Evolutionary conservation across 371 early-diverging fungal species (phyloP), one percentile per base, ranked within the genome.

Genomic region (Mortierella sp.): DNA sequence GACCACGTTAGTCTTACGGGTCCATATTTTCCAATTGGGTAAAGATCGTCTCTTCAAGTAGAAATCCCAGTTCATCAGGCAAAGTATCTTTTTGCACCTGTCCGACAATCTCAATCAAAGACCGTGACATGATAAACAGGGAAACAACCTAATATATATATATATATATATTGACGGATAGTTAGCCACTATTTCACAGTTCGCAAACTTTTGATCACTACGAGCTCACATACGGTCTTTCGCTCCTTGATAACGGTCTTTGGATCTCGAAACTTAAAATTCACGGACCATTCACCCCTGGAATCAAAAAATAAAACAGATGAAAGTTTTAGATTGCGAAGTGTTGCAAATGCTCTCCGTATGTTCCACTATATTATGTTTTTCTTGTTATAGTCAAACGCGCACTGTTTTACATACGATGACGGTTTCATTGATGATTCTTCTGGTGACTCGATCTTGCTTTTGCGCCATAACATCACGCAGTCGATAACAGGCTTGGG

Each of bases 41-140:
- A 82, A 98, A 98, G 28, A 96, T 94, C 55, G 97, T 91, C 74
- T 96, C 96, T 82, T 98, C 99, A 38, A 98, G 85, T 63, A 94
- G 93, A 47, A 90, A 91, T 1, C 96, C 98, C n/a, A 96, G 85
- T 50, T 96, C 96, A 43, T 95, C 93, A 5, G 93, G 91, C 36
- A 97, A 68, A 0, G 93, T 89, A 33, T 92, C 91, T 8, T 92
- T 86, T 43, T 91, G 90, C 11, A 96, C 86, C 45, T 92, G 88
- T 52, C 87, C 87, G 3, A 97, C 91, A 59, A 98, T 93, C 70
- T 94, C 96, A 24, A 95, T 93, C 66, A 98, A 83, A 0, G 94
- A 92, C 0, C 97, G 89, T 70, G 97, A 96, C 48, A 97, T 84
- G 52, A 98, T 94, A 83, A 95, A 97, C 62, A 95, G 93, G 1